Evolutionary conservation across 1,139 yeast species (phyloP).

Genomic region (Saccharomycopsis phalli): DNA sequence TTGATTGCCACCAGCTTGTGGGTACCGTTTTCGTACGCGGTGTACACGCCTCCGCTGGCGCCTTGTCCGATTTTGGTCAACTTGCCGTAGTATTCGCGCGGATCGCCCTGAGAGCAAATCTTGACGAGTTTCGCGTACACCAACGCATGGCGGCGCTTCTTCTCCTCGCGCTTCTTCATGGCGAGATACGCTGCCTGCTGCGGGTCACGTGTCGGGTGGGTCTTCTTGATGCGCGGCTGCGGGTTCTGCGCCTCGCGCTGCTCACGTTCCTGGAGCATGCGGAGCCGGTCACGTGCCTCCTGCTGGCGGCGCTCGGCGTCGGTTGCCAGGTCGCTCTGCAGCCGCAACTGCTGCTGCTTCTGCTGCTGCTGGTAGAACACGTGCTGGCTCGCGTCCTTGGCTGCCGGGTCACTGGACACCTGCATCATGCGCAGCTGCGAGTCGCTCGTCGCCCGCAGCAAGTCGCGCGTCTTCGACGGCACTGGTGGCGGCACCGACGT

Average conservation of each 20-base stretch:
- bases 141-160: constrained; percentile 58
- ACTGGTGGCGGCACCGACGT: constrained; percentile 19
- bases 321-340: constrained; percentile 18
- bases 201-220: constrained; percentile 42
- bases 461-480: constrained; percentile 22
- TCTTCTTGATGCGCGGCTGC: constrained; percentile 26
- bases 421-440: constrained; percentile 12
- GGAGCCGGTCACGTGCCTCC: constrained; percentile 16
- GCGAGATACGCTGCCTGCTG: constrained; percentile 49
- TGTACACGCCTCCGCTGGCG: constrained; percentile 95
- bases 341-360: constrained; percentile 21
- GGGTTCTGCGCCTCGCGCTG: constrained; percentile 22
- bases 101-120: constrained; percentile 84
- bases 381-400: constrained; percentile 21
- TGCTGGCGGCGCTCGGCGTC: constrained; percentile 15
- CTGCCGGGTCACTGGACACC: constrained; percentile 17
- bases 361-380: constrained; percentile 22
- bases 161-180: constrained; percentile 69
- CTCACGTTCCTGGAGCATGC: constrained; percentile 17
- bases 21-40: constrained; percentile 64
- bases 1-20: constrained; percentile 80
- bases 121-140: constrained; percentile 60
- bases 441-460: constrained; percentile 9
- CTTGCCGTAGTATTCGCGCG: constrained; percentile 60
- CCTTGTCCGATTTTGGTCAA: constrained; percentile 91